These are phyloP conservation scores for Coriaria nepalensis DNA, from an alignment of 306 rosid genomes.

Conservation along the genomic window DNA sequence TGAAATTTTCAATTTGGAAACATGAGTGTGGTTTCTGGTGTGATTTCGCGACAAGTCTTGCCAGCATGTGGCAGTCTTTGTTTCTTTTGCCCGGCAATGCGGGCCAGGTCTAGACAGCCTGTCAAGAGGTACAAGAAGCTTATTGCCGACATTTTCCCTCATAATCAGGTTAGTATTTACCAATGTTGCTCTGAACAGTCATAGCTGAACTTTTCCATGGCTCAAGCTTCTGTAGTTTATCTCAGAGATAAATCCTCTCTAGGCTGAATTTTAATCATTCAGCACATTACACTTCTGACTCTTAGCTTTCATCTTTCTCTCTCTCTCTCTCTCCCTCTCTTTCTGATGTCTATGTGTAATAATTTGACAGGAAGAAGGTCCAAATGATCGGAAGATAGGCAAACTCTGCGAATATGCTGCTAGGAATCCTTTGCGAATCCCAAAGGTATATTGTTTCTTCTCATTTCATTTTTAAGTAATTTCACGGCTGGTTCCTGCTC, in stretches of 20 bases:
- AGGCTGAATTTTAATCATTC: too few species aligned
- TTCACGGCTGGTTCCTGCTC: background rate
- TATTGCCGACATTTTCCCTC: conserved; percentile 85
- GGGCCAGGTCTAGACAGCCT: conserved; percentile 94
- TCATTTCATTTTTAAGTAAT: background rate
- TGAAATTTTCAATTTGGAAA: conserved; percentile 4
- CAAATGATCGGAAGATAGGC: conserved; percentile 83
- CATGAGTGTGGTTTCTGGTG: conserved; percentile 63
- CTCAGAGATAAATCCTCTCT: background rate
- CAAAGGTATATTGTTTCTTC: conserved; percentile 38
- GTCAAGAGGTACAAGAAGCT: conserved; percentile 99
- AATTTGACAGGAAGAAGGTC: conserved; percentile 66
- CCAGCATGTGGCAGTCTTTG: conserved; percentile 88
- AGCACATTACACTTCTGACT: too few species aligned
- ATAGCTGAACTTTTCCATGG: background rate
- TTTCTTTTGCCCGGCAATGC: conserved; percentile 76
- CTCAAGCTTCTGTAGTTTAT: background rate
- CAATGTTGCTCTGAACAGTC: background rate
- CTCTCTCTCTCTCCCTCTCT: background rate
- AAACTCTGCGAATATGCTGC: conserved; percentile 83
- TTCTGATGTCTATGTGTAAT: background rate
- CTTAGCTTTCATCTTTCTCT: background rate
- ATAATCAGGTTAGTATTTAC: conserved; percentile 44
- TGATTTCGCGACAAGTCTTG: conserved; percentile 79
- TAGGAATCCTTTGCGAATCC: conserved; percentile 89